Percentiles rank a stretch among this genome's conserved stretches.
Evolutionary conservation across 495 filamentous ascomycete genomes (phyloP).

Genomic region (Daldinia decipiens): DNA sequence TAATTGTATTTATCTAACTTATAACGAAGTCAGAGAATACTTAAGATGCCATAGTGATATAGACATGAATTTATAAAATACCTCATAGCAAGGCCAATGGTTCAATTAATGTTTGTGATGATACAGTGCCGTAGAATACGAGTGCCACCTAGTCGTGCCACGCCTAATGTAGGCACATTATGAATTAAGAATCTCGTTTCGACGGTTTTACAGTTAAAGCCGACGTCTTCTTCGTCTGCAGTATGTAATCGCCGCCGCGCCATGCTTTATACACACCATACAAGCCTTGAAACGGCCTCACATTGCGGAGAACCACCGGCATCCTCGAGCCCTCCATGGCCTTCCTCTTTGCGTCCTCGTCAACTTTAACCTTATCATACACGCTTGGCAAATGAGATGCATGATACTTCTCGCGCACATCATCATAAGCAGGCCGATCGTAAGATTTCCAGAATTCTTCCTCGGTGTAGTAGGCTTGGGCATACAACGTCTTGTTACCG

Average conservation of each 20-base stretch:
- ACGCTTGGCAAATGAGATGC: constrained; percentile 60
- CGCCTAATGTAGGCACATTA: neutral
- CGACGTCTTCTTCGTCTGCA: constrained; percentile 30
- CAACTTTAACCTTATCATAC: constrained; percentile 64
- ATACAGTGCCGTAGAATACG: constrained; percentile 11
- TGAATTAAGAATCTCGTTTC: constrained; percentile 6
- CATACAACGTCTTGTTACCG: constrained; percentile 66
- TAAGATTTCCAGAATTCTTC: constrained; percentile 65
- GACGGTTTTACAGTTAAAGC: neutral
- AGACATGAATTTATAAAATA: constrained; percentile 26
- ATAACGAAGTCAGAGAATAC: neutral
- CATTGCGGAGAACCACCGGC: constrained; percentile 35
- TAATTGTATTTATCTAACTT: neutral
- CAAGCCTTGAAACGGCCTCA: constrained; percentile 44
- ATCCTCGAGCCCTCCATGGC: constrained; percentile 39
- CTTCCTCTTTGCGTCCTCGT: constrained; percentile 46
- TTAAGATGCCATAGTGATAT: constrained; percentile 7
- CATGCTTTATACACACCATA: constrained; percentile 50
- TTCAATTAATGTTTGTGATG: constrained; percentile 9
- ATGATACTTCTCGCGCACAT: constrained; percentile 56
- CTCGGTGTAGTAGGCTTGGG: constrained; percentile 65
- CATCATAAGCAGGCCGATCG: constrained; percentile 59
- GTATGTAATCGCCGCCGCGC: constrained; percentile 46
- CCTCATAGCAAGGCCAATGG: constrained; percentile 6
- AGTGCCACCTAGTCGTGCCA: neutral